These are phyloP conservation scores for Prunus mume DNA, from an alignment of 306 rosid genomes.

Conservation along the genomic window DNA sequence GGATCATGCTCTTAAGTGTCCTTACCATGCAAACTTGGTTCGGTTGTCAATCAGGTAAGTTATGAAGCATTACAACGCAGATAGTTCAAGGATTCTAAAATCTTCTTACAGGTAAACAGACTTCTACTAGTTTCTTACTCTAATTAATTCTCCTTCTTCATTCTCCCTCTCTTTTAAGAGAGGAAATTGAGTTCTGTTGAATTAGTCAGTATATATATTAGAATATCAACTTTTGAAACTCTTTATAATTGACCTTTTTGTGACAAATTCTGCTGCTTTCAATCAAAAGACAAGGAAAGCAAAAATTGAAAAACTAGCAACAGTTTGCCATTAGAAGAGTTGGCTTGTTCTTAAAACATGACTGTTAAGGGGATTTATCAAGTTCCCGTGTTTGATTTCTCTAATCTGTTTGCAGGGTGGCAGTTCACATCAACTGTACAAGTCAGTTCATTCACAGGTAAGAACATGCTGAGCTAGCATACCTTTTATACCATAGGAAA, in stretches of 20 bases:
- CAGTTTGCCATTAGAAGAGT: background rate
- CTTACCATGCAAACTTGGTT: constrained; percentile 54
- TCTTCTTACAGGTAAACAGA: constrained; percentile 51
- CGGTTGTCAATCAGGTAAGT: constrained; percentile 57
- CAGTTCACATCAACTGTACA: constrained; percentile 79
- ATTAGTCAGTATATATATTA: background rate
- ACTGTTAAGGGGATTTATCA: constrained; percentile 5
- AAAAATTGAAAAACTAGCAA: background rate
- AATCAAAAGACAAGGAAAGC: background rate
- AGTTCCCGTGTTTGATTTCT: constrained; percentile 14
- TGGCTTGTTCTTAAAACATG: background rate
- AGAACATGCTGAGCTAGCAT: constrained; percentile 30
- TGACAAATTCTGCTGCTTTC: background rate
- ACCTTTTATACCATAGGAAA: constrained; percentile 3
- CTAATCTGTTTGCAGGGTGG: constrained; percentile 71
- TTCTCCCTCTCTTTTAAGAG: background rate
- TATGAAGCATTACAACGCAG: constrained; percentile 46
- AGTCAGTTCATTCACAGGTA: constrained; percentile 91
- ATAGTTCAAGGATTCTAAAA: constrained; percentile 59
- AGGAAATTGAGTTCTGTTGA: background rate
- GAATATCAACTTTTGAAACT: background rate
- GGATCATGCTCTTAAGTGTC: constrained; percentile 53
- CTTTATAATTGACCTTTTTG: constrained; percentile 9
- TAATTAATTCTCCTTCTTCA: background rate
- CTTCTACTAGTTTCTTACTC: background rate